Evolutionary conservation across 169 alveolate species (phyloP), one percentile per base, ranked within the genome.

Genomic region (Plasmodium cynomolgi): DNA sequence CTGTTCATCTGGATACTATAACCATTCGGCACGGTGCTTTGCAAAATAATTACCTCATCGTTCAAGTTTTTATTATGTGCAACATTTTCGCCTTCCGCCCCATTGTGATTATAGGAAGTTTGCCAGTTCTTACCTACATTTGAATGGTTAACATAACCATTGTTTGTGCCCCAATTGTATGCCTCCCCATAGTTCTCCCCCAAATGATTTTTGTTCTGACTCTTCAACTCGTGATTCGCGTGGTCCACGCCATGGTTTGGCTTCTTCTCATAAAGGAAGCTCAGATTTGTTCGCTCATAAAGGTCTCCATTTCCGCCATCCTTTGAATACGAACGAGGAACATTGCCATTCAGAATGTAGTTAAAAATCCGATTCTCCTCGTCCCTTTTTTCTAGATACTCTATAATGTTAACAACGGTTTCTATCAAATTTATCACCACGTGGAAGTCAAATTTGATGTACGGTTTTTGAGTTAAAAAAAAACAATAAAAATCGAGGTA

Each of bases 401-500:
- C 84, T 50, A 90, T 90, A 62, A 90, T 90, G 1, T 62, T 34
- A 8, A 90, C 74, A 58, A 90, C 34, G 17, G 15, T 17, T 50
- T 80, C 73, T 34, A 90, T 90, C 50, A 90, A 62, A 31, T 58
- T 90, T n/a, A 29, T 34, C 17, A 90, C 47, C 15, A 79, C 50
- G 13, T 56, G 50, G 11, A 62, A 39, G 31, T 80, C 90, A 39
- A 90, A 62, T 50, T 20, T 80, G 3, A 90, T 80, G 50, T 47
- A 39, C 47, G 86, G 94, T 20, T 80, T 74, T 20, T 80, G 91
- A 3, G 82, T 41, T 90, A 90, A 41, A 31, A 90, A 90, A 90
- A 90, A 80, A n/a, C 94, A 80, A 9, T 50, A 90, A 33, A 80
- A 34, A 79, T 90, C 94, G 29, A 90, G 47, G 50, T 80, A 90